Base-by-base conservation (phyloP, 164 flowering plant genomes). In the Tetracentron sinense region DNA sequence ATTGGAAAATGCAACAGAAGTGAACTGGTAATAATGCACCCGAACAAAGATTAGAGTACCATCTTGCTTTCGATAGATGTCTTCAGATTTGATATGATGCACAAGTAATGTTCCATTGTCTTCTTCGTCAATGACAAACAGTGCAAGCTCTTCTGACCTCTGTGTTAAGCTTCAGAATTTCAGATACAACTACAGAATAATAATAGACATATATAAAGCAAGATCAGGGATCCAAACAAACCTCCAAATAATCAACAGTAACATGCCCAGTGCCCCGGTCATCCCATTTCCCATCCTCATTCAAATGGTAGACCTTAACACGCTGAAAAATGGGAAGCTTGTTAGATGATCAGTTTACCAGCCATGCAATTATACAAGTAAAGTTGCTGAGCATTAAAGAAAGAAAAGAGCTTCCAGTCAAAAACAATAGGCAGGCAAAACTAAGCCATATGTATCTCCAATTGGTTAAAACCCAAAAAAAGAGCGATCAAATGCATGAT, bases 191-290 rank as follows among this genome's bases (percentile, higher is more conserved):
- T 31, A 48, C 33, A 19, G 29, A 48, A 17, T 5, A 60, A 21
- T 33, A 33, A 4, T 10, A 52, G 20, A 38, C 28, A 22, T 30
- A 35, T 4, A 51, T 51, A 29, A 23, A 56, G 11, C 17, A 58
- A 49, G 5, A 10, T 2, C 20, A 54, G 14, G 44, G 11, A 38
- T 10, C 4, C 17, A 27, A 10, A 44, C 76, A 62, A 25, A 91
- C 99, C 96, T 94, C 96, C 73, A 86, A 3, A 73, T 79, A 84
- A 74, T 89, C 96, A 69, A 91, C 86, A 53, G 81, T 80, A 56
- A 91, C 96, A 79, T 89, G 96, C 44, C 99, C 99, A 47, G 99
- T 94, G 62, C 99, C 99, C 61, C 84, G 90, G 66, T 94, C 99
- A 77, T 92, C 99, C 99, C 99, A 94, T 58, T 88, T 89, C 44